These are phyloP conservation scores for Teratosphaeria gauchensis DNA, from an alignment of 2,329 filamentous ascomycete species.

Conservation along the genomic window DNA sequence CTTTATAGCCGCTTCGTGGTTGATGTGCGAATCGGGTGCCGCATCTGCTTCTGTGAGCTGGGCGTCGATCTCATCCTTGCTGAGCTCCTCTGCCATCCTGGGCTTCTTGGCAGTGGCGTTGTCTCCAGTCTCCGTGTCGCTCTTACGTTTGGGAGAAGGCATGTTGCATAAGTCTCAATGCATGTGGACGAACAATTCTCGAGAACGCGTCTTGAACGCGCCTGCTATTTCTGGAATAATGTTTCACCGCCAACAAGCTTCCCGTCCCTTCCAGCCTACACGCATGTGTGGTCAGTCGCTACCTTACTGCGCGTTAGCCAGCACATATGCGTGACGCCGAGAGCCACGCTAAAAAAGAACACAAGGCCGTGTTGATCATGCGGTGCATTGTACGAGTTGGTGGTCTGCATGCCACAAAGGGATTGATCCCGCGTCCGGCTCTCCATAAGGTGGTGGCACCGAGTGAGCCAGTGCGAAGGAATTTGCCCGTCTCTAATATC, in stretches of 20 bases:
- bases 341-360: too few species aligned
- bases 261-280: too few species aligned
- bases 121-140: neutral
- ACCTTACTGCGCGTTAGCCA: too few species aligned
- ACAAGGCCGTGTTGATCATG: too few species aligned
- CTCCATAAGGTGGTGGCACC: too few species aligned
- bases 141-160: conserved; percentile 8
- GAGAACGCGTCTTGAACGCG: neutral
- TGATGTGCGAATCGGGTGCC: conserved; percentile 34
- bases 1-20: conserved; percentile 32
- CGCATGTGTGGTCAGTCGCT: too few species aligned
- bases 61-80: neutral
- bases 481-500: too few species aligned
- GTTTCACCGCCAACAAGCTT: neutral
- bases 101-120: neutral
- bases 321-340: too few species aligned
- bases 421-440: too few species aligned
- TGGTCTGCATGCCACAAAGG: too few species aligned
- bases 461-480: too few species aligned
- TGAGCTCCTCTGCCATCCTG: neutral
- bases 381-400: too few species aligned
- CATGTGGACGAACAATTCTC: neutral
- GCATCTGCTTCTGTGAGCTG: conserved; percentile 1
- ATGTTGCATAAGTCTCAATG: neutral
- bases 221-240: neutral